These are phyloP conservation scores for Nothophoma quercina DNA, from an alignment of 2,329 filamentous ascomycete species.

Conservation along the genomic window DNA sequence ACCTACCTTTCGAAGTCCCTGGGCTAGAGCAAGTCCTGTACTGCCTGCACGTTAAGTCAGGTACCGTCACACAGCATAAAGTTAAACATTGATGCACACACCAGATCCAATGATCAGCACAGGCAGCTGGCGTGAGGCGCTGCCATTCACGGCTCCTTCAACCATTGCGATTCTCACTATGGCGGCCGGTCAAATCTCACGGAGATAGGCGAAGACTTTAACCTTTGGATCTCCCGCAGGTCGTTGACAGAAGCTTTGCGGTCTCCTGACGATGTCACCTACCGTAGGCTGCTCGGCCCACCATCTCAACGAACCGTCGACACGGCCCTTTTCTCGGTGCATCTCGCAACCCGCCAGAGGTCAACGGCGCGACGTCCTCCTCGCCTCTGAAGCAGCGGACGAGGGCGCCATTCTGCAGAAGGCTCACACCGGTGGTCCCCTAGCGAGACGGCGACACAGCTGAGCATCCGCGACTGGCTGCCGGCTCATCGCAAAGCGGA, in stretches of 20 bases:
- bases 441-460: constrained; percentile 10
- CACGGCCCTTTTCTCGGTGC: constrained; percentile 3
- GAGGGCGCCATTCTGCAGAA: constrained; percentile 3
- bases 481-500: constrained; percentile 7
- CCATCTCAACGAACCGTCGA: constrained; percentile 2
- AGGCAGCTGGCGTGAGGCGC: constrained; percentile 18
- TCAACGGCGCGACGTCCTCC: constrained; percentile 3
- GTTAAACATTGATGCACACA: constrained; percentile 20
- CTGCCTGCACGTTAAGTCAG: constrained; percentile 37
- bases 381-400: constrained; percentile 10
- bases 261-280: neutral
- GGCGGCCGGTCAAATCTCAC: neutral
- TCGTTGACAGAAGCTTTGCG: constrained; percentile 15
- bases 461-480: constrained; percentile 6
- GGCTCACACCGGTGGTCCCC: neutral
- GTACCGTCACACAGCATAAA: constrained; percentile 2
- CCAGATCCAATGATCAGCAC: constrained; percentile 46
- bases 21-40: constrained; percentile 48
- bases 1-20: constrained; percentile 46
- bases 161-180: constrained; percentile 4
- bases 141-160: neutral
- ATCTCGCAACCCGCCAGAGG: neutral
- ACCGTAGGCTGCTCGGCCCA: neutral
- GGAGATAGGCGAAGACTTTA: neutral
- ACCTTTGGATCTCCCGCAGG: neutral